Percentiles rank a stretch among this genome's conserved stretches.
Evolutionary conservation across 2,329 filamentous ascomycete genomes (phyloP).

Genomic region (Colletotrichum aenigma): DNA sequence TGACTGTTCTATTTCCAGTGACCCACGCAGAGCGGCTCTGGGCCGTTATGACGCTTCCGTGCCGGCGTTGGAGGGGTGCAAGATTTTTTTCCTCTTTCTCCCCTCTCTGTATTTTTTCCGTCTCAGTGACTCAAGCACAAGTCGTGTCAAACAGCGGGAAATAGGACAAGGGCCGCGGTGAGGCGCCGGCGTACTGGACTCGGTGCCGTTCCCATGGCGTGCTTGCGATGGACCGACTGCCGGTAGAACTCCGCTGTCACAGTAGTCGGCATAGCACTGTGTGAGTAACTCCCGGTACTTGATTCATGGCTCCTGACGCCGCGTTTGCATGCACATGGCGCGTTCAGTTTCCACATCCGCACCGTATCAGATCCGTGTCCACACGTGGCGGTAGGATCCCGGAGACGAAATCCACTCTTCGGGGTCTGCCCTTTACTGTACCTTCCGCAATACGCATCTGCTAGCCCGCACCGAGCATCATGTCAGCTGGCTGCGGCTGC

Average conservation of each 20-base stretch:
- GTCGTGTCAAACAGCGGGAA: not conserved
- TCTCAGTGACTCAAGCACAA: not conserved
- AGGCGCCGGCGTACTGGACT: not conserved
- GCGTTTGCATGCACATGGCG: not conserved
- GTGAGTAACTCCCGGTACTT: not conserved
- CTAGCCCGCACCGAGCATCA: not conserved
- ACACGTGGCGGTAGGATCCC: not conserved
- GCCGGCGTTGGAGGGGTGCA: not conserved
- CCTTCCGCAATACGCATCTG: not conserved
- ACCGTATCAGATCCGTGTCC: not conserved
- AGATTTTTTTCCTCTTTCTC: not conserved
- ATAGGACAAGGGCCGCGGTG: not conserved
- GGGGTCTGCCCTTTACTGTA: not conserved
- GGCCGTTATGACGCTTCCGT: not conserved
- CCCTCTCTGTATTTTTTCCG: not conserved
- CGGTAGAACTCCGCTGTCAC: not conserved
- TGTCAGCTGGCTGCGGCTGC: not conserved
- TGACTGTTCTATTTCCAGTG: not conserved
- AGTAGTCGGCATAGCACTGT: not conserved
- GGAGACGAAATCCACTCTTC: not conserved
- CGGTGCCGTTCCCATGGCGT: not conserved
- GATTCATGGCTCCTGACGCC: not conserved
- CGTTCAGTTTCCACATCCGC: not conserved
- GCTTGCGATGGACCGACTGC: not conserved
- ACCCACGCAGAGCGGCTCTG: not conserved